A percentile compares a stretch with the other conserved stretches of the same genome.
phyloP scores from a whole-genome alignment of 2,329 filamentous ascomycete species.

The Exophiala phaeomuriformis region DNA sequence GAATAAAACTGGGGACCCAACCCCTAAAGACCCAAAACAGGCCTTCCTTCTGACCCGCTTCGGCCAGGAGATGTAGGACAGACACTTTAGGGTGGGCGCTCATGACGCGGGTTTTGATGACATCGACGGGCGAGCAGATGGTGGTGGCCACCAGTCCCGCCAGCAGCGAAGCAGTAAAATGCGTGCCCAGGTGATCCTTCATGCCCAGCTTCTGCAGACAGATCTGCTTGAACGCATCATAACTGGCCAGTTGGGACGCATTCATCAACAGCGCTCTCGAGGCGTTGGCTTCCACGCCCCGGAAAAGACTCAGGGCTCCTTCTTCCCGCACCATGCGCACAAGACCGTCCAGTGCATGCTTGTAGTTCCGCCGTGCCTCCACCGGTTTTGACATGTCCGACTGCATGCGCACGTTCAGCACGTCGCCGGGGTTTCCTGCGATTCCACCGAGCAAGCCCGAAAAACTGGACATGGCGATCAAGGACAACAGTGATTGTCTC shows the following conservation, averaged over 20 bases:
- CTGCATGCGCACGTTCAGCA: slow-evolving; percentile 98
- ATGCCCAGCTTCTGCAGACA: slow-evolving; percentile 48
- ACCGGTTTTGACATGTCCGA: slow-evolving; percentile 72
- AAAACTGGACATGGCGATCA: slow-evolving; percentile 72
- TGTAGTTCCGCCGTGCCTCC: slow-evolving; percentile 75
- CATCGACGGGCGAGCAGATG: slow-evolving; percentile 59
- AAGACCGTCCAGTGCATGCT: slow-evolving; percentile 78
- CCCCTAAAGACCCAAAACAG: slow-evolving; percentile 59
- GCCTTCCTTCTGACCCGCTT: slow-evolving; percentile 52
- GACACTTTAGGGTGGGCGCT: slow-evolving; percentile 42
- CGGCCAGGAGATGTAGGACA: slow-evolving; percentile 44
- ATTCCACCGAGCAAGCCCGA: slow-evolving; percentile 86
- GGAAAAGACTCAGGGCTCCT: slow-evolving; percentile 67
- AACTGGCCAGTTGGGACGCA: slow-evolving; percentile 55
- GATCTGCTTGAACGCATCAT: slow-evolving; percentile 56
- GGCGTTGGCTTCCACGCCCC: slow-evolving; percentile 62
- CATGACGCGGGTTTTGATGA: slow-evolving; percentile 62
- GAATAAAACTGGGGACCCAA: slow-evolving; percentile 61
- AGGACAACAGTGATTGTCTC: slow-evolving; percentile 56
- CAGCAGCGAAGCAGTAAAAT: slow-evolving; percentile 55
- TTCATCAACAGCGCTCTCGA: slow-evolving; percentile 60
- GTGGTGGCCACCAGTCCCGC: slow-evolving; percentile 61
- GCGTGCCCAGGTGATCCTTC: slow-evolving; percentile 51
- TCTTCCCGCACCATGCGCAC: slow-evolving; percentile 81
- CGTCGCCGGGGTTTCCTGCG: slow-evolving; percentile 88